Conservation (phyloP, 2,329 filamentous ascomycete genomes). For the Huntiella decipiens region DNA sequence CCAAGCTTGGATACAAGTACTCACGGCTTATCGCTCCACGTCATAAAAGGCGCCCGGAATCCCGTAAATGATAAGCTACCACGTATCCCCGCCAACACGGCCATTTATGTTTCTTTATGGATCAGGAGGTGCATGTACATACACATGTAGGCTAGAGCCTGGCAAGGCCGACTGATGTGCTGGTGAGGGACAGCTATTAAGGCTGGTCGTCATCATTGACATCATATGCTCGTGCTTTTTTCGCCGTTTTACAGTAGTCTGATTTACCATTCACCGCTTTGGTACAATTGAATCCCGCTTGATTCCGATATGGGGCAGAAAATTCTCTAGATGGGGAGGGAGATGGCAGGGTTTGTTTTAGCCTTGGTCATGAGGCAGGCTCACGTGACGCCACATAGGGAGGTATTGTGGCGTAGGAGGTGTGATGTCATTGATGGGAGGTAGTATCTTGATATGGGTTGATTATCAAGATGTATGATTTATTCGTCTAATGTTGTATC, state of each 20-base stretch:
- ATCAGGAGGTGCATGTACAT: too few species aligned
- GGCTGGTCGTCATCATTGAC: too few species aligned
- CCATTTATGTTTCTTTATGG: too few species aligned
- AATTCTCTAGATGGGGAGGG: background rate
- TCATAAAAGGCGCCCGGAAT: too few species aligned
- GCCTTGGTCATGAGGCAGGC: slow-evolving; percentile 3
- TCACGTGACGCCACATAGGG: background rate
- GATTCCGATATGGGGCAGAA: background rate
- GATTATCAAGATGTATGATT: background rate
- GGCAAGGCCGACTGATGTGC: too few species aligned
- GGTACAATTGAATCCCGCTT: background rate
- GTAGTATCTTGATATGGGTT: background rate
- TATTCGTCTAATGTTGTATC: slow-evolving; percentile 3
- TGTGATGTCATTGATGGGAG: slow-evolving; percentile 1
- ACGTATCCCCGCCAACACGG: too few species aligned
- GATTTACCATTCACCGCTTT: background rate
- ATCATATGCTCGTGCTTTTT: too few species aligned
- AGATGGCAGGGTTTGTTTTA: background rate
- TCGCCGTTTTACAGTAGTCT: background rate
- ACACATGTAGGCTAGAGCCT: too few species aligned
- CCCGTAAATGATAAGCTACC: too few species aligned
- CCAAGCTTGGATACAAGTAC: too few species aligned
- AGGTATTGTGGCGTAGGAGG: background rate
- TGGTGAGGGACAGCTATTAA: too few species aligned
- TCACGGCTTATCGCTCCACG: too few species aligned